Evolutionary conservation across 2,329 filamentous ascomycete genomes (phyloP), one percentile per base, ranked within the genome.

Genomic region (Colletotrichum tofieldiae): DNA sequence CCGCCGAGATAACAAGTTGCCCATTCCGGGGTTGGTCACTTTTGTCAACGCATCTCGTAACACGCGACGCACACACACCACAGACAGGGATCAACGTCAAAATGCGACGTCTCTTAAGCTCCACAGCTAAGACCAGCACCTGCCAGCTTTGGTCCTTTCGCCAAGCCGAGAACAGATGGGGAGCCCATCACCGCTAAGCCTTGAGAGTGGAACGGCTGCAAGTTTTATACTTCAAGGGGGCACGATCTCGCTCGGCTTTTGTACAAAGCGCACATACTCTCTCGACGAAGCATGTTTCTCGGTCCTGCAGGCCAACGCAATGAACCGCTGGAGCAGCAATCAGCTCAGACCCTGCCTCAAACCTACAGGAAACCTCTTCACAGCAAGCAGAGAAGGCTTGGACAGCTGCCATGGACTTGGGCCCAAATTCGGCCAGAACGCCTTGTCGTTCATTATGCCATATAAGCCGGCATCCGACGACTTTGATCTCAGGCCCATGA

Each of bases 201-300:
- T 69, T 59, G 65, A 64, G 14, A 18, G 52, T 60, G 69, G 59
- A 55, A 68, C 56, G 41, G 35, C 52, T 64, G 59, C 51, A 64
- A 62, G 65, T 45, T 35, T 69, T 70, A 69, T 69, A 72, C 70
- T 72, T 70, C 70, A 72, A 72, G 70, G 70, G 70, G 70, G 70
- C 65, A 72, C 65, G 39, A 63, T 64, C 45, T 72, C 69, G 69
- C 69, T 72, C 65, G 69, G 70, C 45, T 65, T 51, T 23, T 49
- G 59, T 54, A 64, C 54, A 54, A 72, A 72, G 63, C 70, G 70
- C 70, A 72, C 70, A 69, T 47, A 41, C 65, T 59, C 45, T 37
- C 65, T 60, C 54, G 59, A 64, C 59, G 54, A 70, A 54, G 45
- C 58, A 47, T 70, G 70, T 69, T 72, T 72, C 70, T 72, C 70